Base-by-base conservation (phyloP, 257 asterid species). In the Forsythia viridissima region DNA sequence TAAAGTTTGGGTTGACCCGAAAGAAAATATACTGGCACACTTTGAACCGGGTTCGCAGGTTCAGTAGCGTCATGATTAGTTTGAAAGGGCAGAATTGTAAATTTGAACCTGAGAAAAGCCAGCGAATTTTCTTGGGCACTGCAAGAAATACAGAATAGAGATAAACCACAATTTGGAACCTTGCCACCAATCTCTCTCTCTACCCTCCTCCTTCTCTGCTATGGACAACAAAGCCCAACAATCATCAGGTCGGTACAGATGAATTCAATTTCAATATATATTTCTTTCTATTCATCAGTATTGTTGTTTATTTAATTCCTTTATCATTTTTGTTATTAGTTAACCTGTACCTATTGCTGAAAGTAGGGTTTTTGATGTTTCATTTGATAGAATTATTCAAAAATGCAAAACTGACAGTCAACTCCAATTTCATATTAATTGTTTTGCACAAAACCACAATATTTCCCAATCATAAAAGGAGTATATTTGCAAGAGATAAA, bases 211-310 rank as follows among this genome's bases (percentile, higher is more conserved):
- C 40, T 4, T 30, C 34, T 24, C 70, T 1, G 39, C 16, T 18
- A 63, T 63, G 70, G 70, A 63, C 70, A 63, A 63, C 70, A 63
- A 24, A 63, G 70, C 38, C 0, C 70, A 63, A 34, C 70, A 63
- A 24, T 63, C 70, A 63, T 24, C 70, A 63, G 70, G 70, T 63
- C 3, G 9, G 20, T 63, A n/a, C 40, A 9, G 40, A 63, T 30
- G 16, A 24, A 10, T 63, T 63, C 70, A 63, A 63, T 63, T 63
- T 30, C 39, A 3, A 30, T 63, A 63, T 30, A 34, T 24, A 63
- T 63, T 24, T 30, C 39, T 63, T 63, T 63, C 70, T 4, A 3
- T 63, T 63, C 24, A 21, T 24, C 39, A 24, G 0, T 63, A 8
- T 63, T 63, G 67, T 59, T 21, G 67, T 7, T 59, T 3, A 7